Evolutionary conservation across 2,329 filamentous ascomycete species (phyloP), one percentile per base, ranked within the genome.

Genomic region (Xylariaceae sp.): DNA sequence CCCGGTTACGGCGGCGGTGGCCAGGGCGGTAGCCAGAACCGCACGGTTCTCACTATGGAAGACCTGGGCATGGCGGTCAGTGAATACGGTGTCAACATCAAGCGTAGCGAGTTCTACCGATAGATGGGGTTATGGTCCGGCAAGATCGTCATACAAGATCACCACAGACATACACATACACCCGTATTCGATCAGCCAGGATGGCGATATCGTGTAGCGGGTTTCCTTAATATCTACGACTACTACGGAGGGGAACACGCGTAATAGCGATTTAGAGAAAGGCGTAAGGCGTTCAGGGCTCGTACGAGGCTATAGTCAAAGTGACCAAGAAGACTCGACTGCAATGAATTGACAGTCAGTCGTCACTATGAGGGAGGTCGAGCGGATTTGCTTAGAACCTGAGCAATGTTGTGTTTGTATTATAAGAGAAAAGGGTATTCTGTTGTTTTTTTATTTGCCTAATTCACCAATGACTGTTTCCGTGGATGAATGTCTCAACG

Each of bases 1-100:
- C 85, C 89, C 23, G 90, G 90, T 0, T 93, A 87, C 70, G 91
- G 90, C 13, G 94, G 93, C 64, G 93, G 93, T 67, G 92, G 92
- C 0, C 90, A 92, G 70, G 92, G 92, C 34, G 90, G 90, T 1
- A 89, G 87, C 57, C 90, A 95, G 77, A 96, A 95, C 64, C 83
- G 92, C 64, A 97, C 94, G 15, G 93, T 99, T 57, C 80, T 99
- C 63, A 97, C 94, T 0, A 97, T 99, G 94, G 94, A 99, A 76
- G 94, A 99, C 74, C 75, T 99, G 69, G 94, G 94, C 13, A 97
- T 97, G 92, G 94, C 94, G 1, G 93, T 97, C 35, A 90, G 90
- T 37, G 94, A 99, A 79, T 99, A 97, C 73, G 94, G 94, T 1
- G 92, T 99, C 55, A 99, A 96, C 72, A 89, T 97, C 56, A 97